Conservation (phyloP, 2,329 filamentous ascomycete species). For the Colletotrichum lentis region DNA sequence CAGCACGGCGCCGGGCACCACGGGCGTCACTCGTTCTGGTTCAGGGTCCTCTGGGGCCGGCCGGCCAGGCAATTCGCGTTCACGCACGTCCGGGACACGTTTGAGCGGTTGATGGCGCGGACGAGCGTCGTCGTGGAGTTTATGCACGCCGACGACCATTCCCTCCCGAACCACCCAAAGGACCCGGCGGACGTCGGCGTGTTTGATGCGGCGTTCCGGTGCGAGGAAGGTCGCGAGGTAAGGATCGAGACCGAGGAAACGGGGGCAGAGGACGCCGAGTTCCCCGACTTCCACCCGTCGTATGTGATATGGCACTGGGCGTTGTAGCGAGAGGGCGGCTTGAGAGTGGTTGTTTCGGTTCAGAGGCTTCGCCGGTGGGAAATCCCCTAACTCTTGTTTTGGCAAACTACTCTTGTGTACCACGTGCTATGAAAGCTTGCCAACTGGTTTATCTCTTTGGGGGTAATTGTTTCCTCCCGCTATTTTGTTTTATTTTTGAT, state of each 20-base stretch:
- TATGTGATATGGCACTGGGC: constrained; percentile 34
- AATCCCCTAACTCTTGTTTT: neutral
- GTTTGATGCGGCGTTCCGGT: constrained; percentile 31
- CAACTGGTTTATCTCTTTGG: neutral
- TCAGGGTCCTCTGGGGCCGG: constrained; percentile 29
- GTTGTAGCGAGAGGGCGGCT: neutral
- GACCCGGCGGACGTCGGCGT: constrained; percentile 18
- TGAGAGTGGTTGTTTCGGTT: neutral
- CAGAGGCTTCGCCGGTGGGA: neutral
- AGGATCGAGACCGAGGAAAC: constrained; percentile 13
- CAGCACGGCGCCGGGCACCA: constrained; percentile 27
- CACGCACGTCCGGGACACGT: constrained; percentile 10
- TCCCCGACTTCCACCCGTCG: constrained; percentile 18
- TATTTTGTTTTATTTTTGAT: no score
- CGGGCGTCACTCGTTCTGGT: constrained; percentile 32
- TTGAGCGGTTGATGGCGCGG: constrained; percentile 22
- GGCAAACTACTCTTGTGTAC: neutral
- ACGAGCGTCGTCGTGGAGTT: constrained; percentile 33
- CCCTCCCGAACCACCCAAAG: constrained; percentile 29
- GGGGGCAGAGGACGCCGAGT: constrained; percentile 7
- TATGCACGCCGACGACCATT: constrained; percentile 31
- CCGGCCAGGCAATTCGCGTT: constrained; percentile 16
- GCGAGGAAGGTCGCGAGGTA: constrained; percentile 19
- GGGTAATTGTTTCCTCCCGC: neutral
- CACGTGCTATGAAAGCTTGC: neutral